Evolutionary conservation across 2,329 filamentous ascomycete genomes (phyloP).

Genomic region (Hypoxylon sp.): DNA sequence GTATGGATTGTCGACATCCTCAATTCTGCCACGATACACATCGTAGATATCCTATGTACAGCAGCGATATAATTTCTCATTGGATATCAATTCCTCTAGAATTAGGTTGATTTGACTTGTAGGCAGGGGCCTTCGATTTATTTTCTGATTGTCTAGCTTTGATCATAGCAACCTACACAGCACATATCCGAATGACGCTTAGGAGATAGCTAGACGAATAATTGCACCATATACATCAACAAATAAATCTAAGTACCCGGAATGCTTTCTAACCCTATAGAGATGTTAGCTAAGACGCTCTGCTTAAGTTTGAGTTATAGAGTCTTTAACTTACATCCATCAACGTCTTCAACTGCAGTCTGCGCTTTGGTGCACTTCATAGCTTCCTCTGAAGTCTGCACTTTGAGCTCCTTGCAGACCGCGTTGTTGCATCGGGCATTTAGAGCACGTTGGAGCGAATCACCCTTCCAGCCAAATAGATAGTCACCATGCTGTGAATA

Average conservation of each 20-base stretch:
- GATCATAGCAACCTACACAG: neutral
- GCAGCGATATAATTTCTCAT: neutral
- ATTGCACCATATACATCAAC: neutral
- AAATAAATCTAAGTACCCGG: constrained; percentile 28
- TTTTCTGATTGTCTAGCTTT: no score
- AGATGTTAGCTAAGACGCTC: constrained; percentile 12
- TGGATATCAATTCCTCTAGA: no score
- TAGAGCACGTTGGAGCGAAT: constrained; percentile 59
- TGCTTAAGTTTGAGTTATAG: neutral
- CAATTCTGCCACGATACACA: neutral
- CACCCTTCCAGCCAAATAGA: constrained; percentile 60
- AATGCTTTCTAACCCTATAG: constrained; percentile 39
- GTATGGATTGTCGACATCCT: neutral
- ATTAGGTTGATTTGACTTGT: no score
- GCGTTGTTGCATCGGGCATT: constrained; percentile 57
- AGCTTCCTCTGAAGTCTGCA: constrained; percentile 50
- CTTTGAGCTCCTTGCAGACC: constrained; percentile 49
- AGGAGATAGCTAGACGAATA: constrained; percentile 6
- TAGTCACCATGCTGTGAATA: constrained; percentile 58
- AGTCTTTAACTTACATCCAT: constrained; percentile 48
- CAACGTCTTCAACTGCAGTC: constrained; percentile 49
- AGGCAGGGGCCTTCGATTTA: no score
- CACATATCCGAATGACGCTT: neutral
- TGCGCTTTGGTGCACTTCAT: constrained; percentile 50
- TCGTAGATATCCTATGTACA: neutral